A percentile compares a stretch with the other conserved stretches of the same genome.
Evolutionary conservation across 1,284 basidiomycete genomes (phyloP).

Genomic region (Cryptococcus floricola): DNA sequence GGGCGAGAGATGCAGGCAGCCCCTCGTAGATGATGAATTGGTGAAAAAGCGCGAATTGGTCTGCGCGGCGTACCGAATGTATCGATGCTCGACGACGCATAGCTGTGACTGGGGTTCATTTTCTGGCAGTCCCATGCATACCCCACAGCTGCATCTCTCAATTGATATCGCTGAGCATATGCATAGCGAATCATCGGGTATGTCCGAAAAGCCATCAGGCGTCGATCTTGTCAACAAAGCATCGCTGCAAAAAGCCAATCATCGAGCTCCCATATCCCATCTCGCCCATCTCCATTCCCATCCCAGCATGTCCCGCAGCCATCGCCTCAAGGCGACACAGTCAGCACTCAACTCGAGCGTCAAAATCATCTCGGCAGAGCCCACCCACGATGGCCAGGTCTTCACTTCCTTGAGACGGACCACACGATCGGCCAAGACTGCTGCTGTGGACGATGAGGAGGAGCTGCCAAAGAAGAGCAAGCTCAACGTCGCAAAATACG

Average conservation of each 20-base stretch:
- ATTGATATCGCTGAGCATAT: no score
- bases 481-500: constrained; percentile 19
- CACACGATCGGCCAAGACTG: constrained; percentile 13
- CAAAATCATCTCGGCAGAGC: neutral
- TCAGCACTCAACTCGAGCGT: constrained; percentile 3
- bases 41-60: neutral
- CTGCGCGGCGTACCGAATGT: neutral
- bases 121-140: no score
- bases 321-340: neutral
- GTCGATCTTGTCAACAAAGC: no score
- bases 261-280: neutral
- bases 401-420: constrained; percentile 21
- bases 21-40: no score
- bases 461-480: neutral
- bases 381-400: neutral
- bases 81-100: no score
- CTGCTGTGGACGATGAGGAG: neutral
- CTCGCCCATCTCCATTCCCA: neutral
- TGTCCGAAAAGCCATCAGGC: no score
- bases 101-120: fast-evolving
- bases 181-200: no score
- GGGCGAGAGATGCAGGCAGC: no score
- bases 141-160: no score
- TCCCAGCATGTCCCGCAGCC: neutral
- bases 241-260: neutral